Percentiles rank a stretch among this genome's conserved stretches.
These are phyloP conservation scores for Tetratostichococcus sp. DNA, from an alignment of 139 green algal species.

Conservation along the genomic window DNA sequence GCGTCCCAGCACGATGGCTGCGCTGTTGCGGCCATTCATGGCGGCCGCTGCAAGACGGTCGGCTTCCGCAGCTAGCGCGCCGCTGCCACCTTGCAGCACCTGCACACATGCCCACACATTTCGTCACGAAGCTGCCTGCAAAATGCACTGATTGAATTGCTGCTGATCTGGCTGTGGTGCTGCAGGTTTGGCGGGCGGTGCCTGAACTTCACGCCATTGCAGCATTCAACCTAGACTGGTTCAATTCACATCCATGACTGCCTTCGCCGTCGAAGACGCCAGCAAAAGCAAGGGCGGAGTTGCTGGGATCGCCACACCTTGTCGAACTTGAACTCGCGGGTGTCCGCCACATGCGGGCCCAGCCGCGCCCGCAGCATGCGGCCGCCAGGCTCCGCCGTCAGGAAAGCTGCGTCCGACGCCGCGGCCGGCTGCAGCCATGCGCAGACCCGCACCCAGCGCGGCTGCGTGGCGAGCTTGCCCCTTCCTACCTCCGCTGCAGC, in stretches of 20 bases:
- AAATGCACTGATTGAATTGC: too few species aligned
- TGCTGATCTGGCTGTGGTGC: too few species aligned
- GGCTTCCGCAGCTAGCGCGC: neutral
- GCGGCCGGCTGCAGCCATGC: neutral
- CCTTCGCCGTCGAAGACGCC: too few species aligned
- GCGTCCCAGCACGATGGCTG: neutral
- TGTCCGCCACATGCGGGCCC: neutral
- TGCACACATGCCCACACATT: too few species aligned
- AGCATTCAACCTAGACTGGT: too few species aligned
- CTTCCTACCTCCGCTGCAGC: neutral
- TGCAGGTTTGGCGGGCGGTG: too few species aligned
- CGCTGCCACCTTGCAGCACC: neutral
- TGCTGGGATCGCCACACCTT: neutral
- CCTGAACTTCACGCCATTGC: too few species aligned
- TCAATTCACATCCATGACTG: too few species aligned
- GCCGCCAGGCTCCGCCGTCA: neutral
- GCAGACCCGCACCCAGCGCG: neutral
- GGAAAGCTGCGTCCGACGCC: neutral
- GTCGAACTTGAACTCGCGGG: neutral
- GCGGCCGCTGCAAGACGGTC: neutral
- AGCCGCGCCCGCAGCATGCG: neutral
- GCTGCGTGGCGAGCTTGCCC: too few species aligned
- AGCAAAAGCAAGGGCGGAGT: neutral
- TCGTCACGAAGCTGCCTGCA: neutral
- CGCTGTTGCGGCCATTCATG: neutral